Conservation (phyloP, 2,329 filamentous ascomycete species). For the Cladosporium sp. region DNA sequence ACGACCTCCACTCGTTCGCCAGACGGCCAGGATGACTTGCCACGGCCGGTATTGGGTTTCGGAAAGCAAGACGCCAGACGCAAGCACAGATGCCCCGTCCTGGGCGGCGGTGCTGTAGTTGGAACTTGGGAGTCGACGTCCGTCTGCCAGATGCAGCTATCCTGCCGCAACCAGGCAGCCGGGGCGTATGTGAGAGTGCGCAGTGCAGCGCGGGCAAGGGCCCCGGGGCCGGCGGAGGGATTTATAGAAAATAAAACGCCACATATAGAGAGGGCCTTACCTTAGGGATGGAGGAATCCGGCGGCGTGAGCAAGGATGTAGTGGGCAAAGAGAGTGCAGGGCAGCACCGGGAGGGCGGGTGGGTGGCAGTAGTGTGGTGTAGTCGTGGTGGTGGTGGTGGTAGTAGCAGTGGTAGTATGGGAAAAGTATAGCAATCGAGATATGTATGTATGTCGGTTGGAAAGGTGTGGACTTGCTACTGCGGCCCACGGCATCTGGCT, state of each 20-base stretch:
- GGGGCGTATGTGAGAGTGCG: not conserved
- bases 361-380: not conserved
- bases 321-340: not conserved
- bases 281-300: constrained; percentile 6
- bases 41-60: constrained; percentile 12
- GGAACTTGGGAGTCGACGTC: constrained; percentile 4
- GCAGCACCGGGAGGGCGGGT: not conserved
- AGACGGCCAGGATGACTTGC: constrained; percentile 7
- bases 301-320: not conserved
- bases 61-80: constrained; percentile 10
- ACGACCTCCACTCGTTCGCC: constrained; percentile 5
- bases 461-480: no score
- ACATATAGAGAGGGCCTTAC: constrained; percentile 12
- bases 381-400: no score
- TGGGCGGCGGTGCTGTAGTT: constrained; percentile 3
- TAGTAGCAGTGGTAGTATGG: no score
- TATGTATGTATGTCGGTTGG: no score
- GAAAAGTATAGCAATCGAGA: no score
- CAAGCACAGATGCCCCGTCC: constrained; percentile 9
- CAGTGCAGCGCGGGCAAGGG: constrained; percentile 7
- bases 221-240: constrained; percentile 10
- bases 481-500: no score
- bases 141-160: constrained; percentile 5
- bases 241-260: not conserved
- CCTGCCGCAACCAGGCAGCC: constrained; percentile 9